These are phyloP conservation scores for Plasmopara viticola DNA, from an alignment of 352 stramenopile genomes.

Conservation along the genomic window DNA sequence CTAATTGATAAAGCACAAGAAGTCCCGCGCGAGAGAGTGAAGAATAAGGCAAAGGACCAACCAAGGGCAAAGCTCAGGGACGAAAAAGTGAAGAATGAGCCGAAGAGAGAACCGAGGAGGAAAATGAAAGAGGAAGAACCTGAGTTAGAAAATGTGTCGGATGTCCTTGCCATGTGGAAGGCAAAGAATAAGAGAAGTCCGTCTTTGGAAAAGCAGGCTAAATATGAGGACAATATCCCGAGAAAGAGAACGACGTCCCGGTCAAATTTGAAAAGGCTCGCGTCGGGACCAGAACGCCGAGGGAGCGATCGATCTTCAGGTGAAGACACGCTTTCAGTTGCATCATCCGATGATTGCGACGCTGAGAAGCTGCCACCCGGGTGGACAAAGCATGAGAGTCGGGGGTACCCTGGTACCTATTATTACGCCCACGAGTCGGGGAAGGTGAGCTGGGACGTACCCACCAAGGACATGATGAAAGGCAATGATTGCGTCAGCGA, in stretches of 20 bases:
- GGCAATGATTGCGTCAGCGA: slow-evolving; percentile 9
- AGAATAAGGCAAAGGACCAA: slow-evolving; percentile 9
- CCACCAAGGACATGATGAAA: slow-evolving; percentile 24
- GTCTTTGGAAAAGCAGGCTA: slow-evolving; percentile 7
- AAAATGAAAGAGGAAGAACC: slow-evolving; percentile 14
- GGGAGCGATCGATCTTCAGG: slow-evolving; percentile 36
- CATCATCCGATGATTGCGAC: slow-evolving; percentile 30
- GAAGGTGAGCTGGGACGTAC: slow-evolving; percentile 63
- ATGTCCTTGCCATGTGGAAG: slow-evolving; percentile 41
- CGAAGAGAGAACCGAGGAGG: slow-evolving; percentile 6
- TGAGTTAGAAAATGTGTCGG: slow-evolving; percentile 31
- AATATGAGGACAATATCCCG: slow-evolving; percentile 7
- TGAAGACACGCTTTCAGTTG: slow-evolving; percentile 39
- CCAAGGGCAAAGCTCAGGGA: slow-evolving; percentile 7
- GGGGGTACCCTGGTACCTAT: slow-evolving; percentile 47
- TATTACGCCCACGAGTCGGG: slow-evolving; percentile 64
- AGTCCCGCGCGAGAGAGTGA: slow-evolving; percentile 1
- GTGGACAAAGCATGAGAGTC: slow-evolving; percentile 67
- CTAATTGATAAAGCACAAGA: neutral
- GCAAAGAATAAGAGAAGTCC: slow-evolving; percentile 40
- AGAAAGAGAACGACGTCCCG: slow-evolving; percentile 8
- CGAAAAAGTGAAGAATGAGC: slow-evolving; percentile 9
- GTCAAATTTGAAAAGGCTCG: slow-evolving; percentile 9
- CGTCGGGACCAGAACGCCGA: slow-evolving; percentile 31
- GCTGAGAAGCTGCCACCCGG: slow-evolving; percentile 34